Evolutionary conservation across 176 grass and related monocot species (phyloP).

Genomic region (Triticum monococcum): DNA sequence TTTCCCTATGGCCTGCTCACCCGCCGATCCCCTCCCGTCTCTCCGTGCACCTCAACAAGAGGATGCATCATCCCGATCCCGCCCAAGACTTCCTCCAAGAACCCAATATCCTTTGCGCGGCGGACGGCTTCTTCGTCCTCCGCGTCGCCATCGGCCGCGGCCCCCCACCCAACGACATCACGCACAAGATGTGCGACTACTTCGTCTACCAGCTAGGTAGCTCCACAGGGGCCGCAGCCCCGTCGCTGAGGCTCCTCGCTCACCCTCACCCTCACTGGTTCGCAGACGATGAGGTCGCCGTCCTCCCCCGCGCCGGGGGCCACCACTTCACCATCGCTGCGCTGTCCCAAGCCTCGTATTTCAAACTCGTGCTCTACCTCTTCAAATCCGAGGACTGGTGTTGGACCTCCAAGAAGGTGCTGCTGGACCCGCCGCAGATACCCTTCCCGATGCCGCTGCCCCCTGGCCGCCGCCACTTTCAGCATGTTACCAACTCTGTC

Average conservation of each 20-base stretch:
- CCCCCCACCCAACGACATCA: neutral
- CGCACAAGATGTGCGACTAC: neutral
- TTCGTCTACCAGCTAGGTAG: neutral
- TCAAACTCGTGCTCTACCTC: too few species aligned
- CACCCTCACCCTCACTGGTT: neutral
- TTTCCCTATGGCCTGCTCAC: neutral
- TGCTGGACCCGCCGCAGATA: neutral
- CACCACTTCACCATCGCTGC: neutral
- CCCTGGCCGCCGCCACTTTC: too few species aligned
- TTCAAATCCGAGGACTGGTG: neutral
- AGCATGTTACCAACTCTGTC: neutral
- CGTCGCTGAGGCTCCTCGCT: neutral
- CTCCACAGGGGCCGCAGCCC: neutral
- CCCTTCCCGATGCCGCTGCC: neutral
- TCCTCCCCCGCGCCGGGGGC: neutral
- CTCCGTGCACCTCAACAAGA: neutral
- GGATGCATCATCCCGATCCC: neutral
- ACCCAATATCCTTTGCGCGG: neutral
- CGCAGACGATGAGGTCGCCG: neutral
- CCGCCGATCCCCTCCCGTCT: neutral
- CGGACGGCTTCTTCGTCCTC: neutral
- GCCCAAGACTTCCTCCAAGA: neutral
- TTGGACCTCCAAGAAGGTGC: conserved; percentile 4
- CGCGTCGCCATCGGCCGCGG: neutral
- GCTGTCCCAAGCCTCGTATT: too few species aligned